phyloP scores from a whole-genome alignment of 2,329 filamentous ascomycete genomes.

The Xylariomycetidae sp. region DNA sequence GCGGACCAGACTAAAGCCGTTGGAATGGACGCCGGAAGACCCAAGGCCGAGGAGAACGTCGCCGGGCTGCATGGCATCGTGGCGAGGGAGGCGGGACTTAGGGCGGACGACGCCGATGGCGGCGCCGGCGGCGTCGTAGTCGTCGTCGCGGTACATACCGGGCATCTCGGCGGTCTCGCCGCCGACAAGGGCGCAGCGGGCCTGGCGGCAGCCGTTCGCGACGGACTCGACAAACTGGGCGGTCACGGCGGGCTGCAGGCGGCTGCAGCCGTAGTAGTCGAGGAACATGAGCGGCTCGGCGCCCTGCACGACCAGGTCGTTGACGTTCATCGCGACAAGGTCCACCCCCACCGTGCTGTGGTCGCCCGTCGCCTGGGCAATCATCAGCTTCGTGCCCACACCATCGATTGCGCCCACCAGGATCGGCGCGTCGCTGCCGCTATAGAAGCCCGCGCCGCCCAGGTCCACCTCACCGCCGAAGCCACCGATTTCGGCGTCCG shows the following conservation, averaged over 20 bases:
- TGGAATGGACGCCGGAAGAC: constrained; percentile 87
- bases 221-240: constrained; percentile 88
- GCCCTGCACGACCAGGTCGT: constrained; percentile 93
- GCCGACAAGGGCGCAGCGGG: constrained; percentile 86
- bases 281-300: constrained; percentile 94
- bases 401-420: constrained; percentile 94
- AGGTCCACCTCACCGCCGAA: constrained; percentile 88
- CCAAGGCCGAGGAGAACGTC: constrained; percentile 82
- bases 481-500: constrained; percentile 89
- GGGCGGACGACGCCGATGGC: constrained; percentile 77
- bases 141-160: constrained; percentile 79
- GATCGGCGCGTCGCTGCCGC: constrained; percentile 60
- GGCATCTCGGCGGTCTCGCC: constrained; percentile 99
- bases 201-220: constrained; percentile 75
- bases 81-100: constrained; percentile 67
- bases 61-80: constrained; percentile 67
- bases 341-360: constrained; percentile 96
- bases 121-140: constrained; percentile 89
- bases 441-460: constrained; percentile 66
- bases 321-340: constrained; percentile 98
- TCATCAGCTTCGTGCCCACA: constrained; percentile 93
- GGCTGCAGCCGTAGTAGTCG: constrained; percentile 94
- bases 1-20: constrained; percentile 94
- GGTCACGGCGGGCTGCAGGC: constrained; percentile 70
- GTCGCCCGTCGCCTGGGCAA: constrained; percentile 82